Evolutionary conservation across 371 early-diverging fungal genomes (phyloP).

Genomic region (Circinella umbellata): DNA sequence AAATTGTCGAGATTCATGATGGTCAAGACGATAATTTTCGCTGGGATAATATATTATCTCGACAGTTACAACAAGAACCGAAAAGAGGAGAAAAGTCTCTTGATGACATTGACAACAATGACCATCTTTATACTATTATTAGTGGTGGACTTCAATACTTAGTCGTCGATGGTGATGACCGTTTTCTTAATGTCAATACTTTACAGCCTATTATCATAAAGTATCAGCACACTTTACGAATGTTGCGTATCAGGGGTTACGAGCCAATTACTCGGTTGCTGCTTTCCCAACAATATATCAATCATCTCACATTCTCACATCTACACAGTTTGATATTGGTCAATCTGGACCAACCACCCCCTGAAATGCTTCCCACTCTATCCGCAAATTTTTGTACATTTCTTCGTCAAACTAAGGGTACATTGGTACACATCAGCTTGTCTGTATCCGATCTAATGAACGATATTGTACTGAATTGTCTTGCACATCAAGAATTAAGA

Average conservation of each 20-base stretch:
- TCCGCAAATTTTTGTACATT: neutral
- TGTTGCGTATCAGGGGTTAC: neutral
- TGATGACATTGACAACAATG: no score
- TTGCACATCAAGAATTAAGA: neutral
- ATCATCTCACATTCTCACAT: neutral
- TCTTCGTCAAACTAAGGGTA: neutral
- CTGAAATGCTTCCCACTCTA: neutral
- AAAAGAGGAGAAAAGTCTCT: no score
- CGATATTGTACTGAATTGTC: neutral
- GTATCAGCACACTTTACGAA: neutral
- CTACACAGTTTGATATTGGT: neutral
- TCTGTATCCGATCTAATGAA: neutral
- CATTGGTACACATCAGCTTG: neutral
- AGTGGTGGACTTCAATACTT: neutral
- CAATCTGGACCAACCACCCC: neutral
- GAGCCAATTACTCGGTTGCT: neutral
- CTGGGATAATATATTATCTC: neutral
- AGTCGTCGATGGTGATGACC: neutral
- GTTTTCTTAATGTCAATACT: neutral
- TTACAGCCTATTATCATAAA: neutral
- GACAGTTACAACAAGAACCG: neutral
- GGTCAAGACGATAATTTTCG: slow-evolving; percentile 7
- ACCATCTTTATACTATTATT: no score
- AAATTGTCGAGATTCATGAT: neutral
- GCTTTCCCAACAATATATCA: neutral